Evolutionary conservation across 2,329 filamentous ascomycete genomes (phyloP).

Genomic region (Pseudogymnoascus destructans): DNA sequence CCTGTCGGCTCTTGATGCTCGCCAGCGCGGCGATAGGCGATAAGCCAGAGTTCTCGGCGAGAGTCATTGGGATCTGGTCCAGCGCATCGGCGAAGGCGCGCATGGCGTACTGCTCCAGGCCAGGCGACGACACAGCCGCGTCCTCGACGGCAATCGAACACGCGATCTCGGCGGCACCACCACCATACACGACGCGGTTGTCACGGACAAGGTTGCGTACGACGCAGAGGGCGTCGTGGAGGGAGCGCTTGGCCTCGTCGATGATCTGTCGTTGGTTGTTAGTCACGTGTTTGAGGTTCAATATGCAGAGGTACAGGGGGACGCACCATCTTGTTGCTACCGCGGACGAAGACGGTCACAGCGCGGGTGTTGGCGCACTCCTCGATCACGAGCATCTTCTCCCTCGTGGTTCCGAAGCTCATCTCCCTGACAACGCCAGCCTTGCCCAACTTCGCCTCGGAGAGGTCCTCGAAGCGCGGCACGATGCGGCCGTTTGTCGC

Average conservation of each 20-base stretch:
- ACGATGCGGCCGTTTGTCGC: constrained; percentile 97
- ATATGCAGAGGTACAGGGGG: constrained; percentile 7
- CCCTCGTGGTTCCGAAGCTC: constrained; percentile 90
- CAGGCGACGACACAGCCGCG: constrained; percentile 83
- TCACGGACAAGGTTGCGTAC: constrained; percentile 92
- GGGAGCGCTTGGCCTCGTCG: constrained; percentile 92
- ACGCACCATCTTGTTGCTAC: constrained; percentile 97
- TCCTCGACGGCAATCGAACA: constrained; percentile 95
- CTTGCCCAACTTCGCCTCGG: constrained; percentile 74
- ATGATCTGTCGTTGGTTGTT: constrained; percentile 56
- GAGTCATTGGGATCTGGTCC: constrained; percentile 84
- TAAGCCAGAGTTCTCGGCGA: constrained; percentile 93
- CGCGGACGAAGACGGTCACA: constrained; percentile 90
- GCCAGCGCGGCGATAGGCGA: constrained; percentile 93
- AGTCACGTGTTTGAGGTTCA: constrained; percentile 14
- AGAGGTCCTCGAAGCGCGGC: constrained; percentile 90
- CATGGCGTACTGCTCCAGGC: constrained; percentile 99
- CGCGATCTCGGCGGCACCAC: constrained; percentile 91
- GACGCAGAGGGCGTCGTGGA: constrained; percentile 95
- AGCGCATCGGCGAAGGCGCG: constrained; percentile 92
- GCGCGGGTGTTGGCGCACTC: constrained; percentile 96
- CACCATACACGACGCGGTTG: constrained; percentile 95
- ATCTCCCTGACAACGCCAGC: constrained; percentile 89
- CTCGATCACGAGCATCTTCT: constrained; percentile 99
- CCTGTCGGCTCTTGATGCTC: constrained; percentile 89